These are phyloP conservation scores for Wickerhamomyces silvicola DNA, from an alignment of 805 yeast species.

Conservation along the genomic window DNA sequence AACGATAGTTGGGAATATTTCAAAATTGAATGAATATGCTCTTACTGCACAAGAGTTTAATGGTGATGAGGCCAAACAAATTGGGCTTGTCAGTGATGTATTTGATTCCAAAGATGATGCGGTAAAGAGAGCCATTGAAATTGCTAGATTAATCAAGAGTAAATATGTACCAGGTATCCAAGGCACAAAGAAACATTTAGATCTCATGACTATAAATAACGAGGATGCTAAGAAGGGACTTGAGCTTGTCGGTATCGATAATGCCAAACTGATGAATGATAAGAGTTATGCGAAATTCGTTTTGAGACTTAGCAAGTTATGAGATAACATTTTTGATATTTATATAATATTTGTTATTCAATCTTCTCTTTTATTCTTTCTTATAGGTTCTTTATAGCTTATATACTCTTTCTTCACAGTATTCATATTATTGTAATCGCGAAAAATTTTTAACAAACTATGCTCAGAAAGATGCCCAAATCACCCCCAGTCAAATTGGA, in stretches of 20 bases:
- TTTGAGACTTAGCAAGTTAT: too few species aligned
- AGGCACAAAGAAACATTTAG: constrained; percentile 56
- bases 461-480: neutral
- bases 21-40: constrained; percentile 53
- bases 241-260: constrained; percentile 46
- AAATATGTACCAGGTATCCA: constrained; percentile 53
- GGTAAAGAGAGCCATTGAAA: constrained; percentile 36
- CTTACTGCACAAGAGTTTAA: constrained; percentile 54
- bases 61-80: constrained; percentile 43
- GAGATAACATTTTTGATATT: too few species aligned
- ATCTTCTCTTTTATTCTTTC: too few species aligned
- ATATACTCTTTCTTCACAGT: too few species aligned
- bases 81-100: constrained; percentile 51
- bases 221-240: constrained; percentile 39
- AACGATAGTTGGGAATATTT: constrained; percentile 41
- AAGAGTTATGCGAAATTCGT: constrained; percentile 9
- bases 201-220: constrained; percentile 32
- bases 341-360: too few species aligned
- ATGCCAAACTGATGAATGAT: constrained; percentile 26
- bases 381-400: too few species aligned
- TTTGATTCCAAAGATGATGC: constrained; percentile 43
- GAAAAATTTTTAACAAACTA: too few species aligned
- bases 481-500: constrained; percentile 11
- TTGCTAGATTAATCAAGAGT: constrained; percentile 39
- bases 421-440: too few species aligned